These are phyloP conservation scores for Mycosarcoma mackinlayi DNA, from an alignment of 1,284 basidiomycete species.

Conservation along the genomic window DNA sequence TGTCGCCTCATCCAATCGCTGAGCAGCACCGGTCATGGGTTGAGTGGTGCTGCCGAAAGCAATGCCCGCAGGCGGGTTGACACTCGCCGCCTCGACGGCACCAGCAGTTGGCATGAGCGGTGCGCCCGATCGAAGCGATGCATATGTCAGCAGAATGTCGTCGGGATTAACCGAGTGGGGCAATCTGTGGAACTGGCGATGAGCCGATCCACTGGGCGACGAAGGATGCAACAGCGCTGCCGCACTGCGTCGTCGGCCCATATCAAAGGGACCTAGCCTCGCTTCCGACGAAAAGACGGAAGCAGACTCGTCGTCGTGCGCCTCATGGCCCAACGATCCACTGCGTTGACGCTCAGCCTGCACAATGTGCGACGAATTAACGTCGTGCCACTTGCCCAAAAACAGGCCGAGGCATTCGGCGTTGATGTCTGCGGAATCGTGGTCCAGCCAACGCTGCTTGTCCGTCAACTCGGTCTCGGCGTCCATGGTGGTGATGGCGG, in stretches of 20 bases:
- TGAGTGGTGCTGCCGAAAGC: constrained; percentile 20
- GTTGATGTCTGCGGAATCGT: constrained; percentile 76
- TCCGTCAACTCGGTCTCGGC: constrained; percentile 75
- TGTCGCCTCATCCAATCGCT: constrained; percentile 24
- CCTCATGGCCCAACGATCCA: constrained; percentile 22
- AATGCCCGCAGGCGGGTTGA: constrained; percentile 10
- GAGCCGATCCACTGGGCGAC: constrained; percentile 30
- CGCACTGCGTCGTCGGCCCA: constrained; percentile 33
- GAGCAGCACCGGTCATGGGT: constrained; percentile 31
- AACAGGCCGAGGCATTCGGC: constrained; percentile 74
- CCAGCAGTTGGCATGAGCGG: constrained; percentile 29
- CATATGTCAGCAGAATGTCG: constrained; percentile 49
- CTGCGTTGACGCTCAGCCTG: constrained; percentile 36
- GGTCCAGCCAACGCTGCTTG: constrained; percentile 76
- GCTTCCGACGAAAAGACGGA: constrained; percentile 38
- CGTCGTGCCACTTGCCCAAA: constrained; percentile 52
- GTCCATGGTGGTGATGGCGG: constrained; percentile 77
- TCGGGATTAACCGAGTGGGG: constrained; percentile 46
- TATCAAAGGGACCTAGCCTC: constrained; percentile 28
- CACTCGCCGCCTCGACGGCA: constrained; percentile 13
- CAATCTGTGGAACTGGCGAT: constrained; percentile 33
- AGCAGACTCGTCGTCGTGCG: constrained; percentile 29
- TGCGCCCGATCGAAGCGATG: constrained; percentile 48
- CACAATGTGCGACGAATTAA: constrained; percentile 38
- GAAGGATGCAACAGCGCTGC: constrained; percentile 30